phyloP scores from a whole-genome alignment of 805 yeast genomes.

The Kodamaea hsintzibuensis region DNA sequence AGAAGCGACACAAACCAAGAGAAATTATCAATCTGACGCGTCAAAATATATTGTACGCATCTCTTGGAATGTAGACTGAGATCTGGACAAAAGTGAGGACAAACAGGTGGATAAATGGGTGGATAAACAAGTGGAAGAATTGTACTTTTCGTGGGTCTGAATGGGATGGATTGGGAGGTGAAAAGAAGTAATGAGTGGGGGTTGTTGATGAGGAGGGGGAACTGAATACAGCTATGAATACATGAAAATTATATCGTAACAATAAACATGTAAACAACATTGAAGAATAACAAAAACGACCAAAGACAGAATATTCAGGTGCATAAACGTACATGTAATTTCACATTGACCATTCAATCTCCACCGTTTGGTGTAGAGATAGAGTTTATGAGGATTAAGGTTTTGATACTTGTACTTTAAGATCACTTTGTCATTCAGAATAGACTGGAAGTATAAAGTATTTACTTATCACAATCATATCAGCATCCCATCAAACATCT shows the following conservation, averaged over 20 bases:
- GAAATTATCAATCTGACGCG: background rate
- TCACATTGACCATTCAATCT: too few species aligned
- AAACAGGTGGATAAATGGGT: background rate
- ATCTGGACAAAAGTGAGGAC: background rate
- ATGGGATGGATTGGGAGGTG: background rate
- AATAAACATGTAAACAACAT: too few species aligned
- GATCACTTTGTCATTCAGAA: too few species aligned
- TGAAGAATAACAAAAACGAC: background rate
- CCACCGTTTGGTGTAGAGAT: too few species aligned
- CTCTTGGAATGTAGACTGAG: background rate
- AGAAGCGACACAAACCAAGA: slow-evolving; percentile 2
- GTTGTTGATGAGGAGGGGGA: background rate
- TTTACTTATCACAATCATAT: too few species aligned
- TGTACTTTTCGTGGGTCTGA: background rate
- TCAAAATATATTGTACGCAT: background rate
- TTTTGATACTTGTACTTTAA: too few species aligned
- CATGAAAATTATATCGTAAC: too few species aligned
- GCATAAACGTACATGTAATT: background rate
- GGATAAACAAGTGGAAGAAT: too few species aligned
- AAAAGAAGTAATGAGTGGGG: background rate
- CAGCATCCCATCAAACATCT: too few species aligned
- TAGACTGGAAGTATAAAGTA: too few species aligned
- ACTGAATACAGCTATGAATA: too few species aligned
- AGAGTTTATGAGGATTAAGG: too few species aligned
- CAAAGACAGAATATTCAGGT: background rate